phyloP scores from a whole-genome alignment of 768 basidiomycete species.

The Russula foetens region DNA sequence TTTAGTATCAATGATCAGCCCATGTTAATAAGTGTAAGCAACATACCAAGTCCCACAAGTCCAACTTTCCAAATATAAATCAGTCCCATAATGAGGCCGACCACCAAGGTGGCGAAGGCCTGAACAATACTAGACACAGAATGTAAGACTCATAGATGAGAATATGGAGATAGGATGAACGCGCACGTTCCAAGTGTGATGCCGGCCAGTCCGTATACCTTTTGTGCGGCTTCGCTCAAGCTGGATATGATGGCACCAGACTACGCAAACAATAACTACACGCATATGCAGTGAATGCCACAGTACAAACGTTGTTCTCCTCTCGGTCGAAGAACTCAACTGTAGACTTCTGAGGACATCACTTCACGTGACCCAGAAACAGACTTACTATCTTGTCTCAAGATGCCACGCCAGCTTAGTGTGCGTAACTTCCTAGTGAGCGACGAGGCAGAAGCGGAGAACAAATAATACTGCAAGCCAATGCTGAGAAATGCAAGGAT shows the following conservation, averaged over 20 bases:
- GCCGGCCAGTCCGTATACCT: slow-evolving; percentile 77
- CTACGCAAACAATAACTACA: slow-evolving; percentile 26
- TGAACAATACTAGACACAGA: slow-evolving; percentile 64
- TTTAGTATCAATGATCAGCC: background rate
- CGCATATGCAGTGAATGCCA: slow-evolving; percentile 4
- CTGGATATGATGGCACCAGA: too few species aligned
- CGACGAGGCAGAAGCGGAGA: too few species aligned
- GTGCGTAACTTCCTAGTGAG: slow-evolving; percentile 62
- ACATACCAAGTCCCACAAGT: slow-evolving; percentile 69
- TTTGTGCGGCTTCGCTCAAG: slow-evolving; percentile 81
- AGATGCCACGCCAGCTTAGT: slow-evolving; percentile 62
- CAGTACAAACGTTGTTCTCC: slow-evolving; percentile 50
- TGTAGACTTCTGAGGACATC: slow-evolving; percentile 24
- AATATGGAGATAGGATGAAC: slow-evolving; percentile 26
- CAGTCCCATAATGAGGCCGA: slow-evolving; percentile 70
- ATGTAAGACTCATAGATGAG: background rate
- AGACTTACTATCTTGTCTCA: slow-evolving; percentile 72
- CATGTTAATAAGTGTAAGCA: background rate
- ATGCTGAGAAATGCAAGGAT: slow-evolving; percentile 53
- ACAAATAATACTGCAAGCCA: slow-evolving; percentile 54
- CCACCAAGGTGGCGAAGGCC: slow-evolving; percentile 51
- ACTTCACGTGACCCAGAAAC: background rate
- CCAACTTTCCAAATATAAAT: slow-evolving; percentile 65
- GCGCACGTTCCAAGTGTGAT: slow-evolving; percentile 62
- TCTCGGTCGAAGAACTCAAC: too few species aligned